Base-by-base conservation (phyloP, 148 eudicot genomes). In the Polygonum aviculare region DNA sequence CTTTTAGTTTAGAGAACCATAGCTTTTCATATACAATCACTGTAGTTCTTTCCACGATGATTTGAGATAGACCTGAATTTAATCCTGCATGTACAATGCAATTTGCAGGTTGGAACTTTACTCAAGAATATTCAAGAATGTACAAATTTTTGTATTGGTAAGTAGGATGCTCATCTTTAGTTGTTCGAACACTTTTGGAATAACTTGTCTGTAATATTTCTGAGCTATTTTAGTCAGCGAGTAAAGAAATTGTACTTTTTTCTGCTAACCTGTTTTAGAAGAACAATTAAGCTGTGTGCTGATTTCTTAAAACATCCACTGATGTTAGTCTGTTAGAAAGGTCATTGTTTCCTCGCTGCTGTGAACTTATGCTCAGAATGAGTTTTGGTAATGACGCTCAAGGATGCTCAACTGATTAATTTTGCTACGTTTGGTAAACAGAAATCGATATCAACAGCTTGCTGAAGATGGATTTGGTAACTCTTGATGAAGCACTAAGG, bases 401-500 rank as follows among this genome's bases (percentile, higher is more conserved):
- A 48, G 40, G 47, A 14, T 15, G 48, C 22, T 47, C 39, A 31
- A 54, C 47, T 75, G 15, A 69, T 8, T 67, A 41, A 21, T 59
- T 36, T 69, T 86, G 35, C 77, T 40, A 80, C 45, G 54, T 40
- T 49, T 65, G 74, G 72, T 36, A 16, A 36, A 26, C 90, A 94
- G 98, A 84, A 83, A 78, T 94, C 75, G 97, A 94, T 78, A 86
- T 93, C 59, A 93, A 94, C 80, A 78, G 87, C 78, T 86, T 94
- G 63, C 82, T 94, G 19, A 88, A 92, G 79, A 87, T 89, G 85
- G 98, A 94, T 86, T 57, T 88, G 71, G 95, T 94, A 78, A 94
- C 98, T 74, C 82, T 92, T 47, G 98, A 92, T 73, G 98, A 94
- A 84, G 97, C 98, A 60, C 77, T 94, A 69, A 90, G 79, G 83